Evolutionary conservation across 139 green algal species (phyloP).

Genomic region (Eudorina sp.): DNA sequence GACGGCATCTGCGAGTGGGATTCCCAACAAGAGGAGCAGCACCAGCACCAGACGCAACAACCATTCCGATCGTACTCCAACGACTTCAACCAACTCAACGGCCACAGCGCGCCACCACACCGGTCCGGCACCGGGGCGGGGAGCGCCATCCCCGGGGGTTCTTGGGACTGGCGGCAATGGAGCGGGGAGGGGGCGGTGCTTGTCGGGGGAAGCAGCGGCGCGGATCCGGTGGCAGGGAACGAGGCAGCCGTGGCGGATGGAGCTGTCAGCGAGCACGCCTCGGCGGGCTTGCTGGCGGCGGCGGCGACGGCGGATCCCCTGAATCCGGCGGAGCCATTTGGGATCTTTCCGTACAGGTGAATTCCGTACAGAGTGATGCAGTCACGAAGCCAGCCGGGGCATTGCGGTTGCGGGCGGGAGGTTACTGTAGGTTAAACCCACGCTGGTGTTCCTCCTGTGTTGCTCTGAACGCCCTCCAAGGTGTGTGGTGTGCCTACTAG

Average conservation of each 20-base stretch:
- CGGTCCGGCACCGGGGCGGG: too few species aligned
- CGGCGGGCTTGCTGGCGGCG: background rate
- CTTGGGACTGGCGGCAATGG: background rate
- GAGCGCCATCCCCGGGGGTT: too few species aligned
- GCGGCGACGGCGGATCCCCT: slow-evolving; percentile 1
- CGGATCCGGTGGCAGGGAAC: background rate
- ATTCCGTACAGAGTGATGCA: too few species aligned
- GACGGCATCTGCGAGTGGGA: background rate
- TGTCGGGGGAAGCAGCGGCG: background rate
- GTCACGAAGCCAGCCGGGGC: too few species aligned
- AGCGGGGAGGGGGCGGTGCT: background rate
- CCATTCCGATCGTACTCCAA: background rate
- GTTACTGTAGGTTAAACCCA: too few species aligned
- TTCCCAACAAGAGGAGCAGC: background rate
- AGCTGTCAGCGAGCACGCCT: background rate
- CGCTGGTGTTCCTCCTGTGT: too few species aligned
- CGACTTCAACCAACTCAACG: background rate
- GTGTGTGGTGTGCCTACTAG: too few species aligned
- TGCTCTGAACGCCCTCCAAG: too few species aligned
- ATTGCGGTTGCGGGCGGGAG: too few species aligned
- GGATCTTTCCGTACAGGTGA: too few species aligned
- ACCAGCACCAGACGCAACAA: background rate
- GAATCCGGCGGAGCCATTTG: background rate
- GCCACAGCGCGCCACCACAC: background rate
- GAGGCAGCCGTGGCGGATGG: background rate